A percentile compares a stretch with the other conserved stretches of the same genome.
These are phyloP conservation scores for Amaranthus tricolor DNA, from an alignment of 179 eudicot genomes.

Conservation along the genomic window DNA sequence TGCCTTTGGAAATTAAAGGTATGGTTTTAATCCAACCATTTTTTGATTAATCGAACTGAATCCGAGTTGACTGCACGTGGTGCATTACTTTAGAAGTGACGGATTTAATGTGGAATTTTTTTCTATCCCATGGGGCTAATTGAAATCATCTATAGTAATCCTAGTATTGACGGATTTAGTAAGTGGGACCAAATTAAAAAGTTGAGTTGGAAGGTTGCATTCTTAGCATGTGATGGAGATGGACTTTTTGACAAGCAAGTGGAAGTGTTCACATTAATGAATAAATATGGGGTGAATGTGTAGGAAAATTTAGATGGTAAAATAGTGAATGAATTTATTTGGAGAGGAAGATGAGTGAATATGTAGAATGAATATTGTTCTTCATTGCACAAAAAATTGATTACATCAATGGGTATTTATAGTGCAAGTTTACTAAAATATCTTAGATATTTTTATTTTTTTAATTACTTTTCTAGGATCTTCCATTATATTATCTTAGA, in stretches of 20 bases:
- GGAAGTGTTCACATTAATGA: conserved; percentile 22
- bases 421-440: too few species aligned
- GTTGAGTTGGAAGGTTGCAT: conserved; percentile 30
- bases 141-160: conserved; percentile 29
- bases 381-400: too few species aligned
- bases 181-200: background rate
- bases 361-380: too few species aligned
- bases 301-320: too few species aligned
- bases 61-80: conserved; percentile 33
- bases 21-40: conserved; percentile 43
- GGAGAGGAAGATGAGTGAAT: too few species aligned
- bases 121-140: conserved; percentile 39
- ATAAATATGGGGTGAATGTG: conserved; percentile 16
- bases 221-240: conserved; percentile 29
- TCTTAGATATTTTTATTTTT: too few species aligned
- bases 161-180: conserved; percentile 16
- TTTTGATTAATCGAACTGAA: conserved; percentile 31
- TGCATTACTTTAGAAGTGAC: conserved; percentile 14
- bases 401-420: too few species aligned
- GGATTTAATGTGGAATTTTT: conserved; percentile 44
- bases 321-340: too few species aligned
- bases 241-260: conserved; percentile 21
- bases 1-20: conserved; percentile 45
- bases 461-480: too few species aligned
- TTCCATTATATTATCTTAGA: too few species aligned